phyloP scores from a whole-genome alignment of 148 eudicot genomes.

The Vaccinium vitisidaea region DNA sequence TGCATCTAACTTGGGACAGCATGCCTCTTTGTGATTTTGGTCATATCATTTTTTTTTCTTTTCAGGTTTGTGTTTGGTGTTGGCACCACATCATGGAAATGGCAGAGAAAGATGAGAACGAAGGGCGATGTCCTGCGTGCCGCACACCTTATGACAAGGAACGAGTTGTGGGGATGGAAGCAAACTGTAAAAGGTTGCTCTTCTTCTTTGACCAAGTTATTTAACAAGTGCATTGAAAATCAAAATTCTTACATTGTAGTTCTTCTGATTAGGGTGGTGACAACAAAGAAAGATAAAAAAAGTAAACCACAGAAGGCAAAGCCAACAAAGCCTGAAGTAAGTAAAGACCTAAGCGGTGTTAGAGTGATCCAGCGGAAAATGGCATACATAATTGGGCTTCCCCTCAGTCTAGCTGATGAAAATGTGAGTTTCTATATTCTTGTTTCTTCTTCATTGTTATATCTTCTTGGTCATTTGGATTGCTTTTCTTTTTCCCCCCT shows the following conservation, averaged over 20 bases:
- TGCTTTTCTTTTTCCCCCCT: not conserved
- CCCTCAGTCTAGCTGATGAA: conserved; percentile 61
- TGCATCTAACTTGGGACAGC: not conserved
- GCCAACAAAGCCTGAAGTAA: conserved; percentile 45
- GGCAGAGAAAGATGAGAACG: conserved; percentile 61
- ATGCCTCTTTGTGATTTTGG: not conserved
- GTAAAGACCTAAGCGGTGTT: conserved; percentile 47
- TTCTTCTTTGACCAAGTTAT: conserved; percentile 12
- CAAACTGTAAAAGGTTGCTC: conserved; percentile 44
- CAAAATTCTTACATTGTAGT: conserved; percentile 6
- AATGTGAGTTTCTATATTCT: conserved; percentile 29
- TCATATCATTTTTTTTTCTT: not conserved
- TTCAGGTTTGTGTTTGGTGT: conserved; percentile 68
- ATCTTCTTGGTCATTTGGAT: not conserved
- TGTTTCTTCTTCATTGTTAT: conserved; percentile 12
- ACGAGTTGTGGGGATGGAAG: conserved; percentile 45
- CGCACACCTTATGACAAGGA: conserved; percentile 55
- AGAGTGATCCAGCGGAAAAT: conserved; percentile 65
- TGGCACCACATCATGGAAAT: conserved; percentile 68
- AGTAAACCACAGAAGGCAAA: conserved; percentile 48
- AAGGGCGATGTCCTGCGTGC: conserved; percentile 67
- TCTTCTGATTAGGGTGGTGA: conserved; percentile 28
- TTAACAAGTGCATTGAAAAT: not conserved
- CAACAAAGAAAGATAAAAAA: conserved; percentile 36
- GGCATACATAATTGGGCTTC: conserved; percentile 65